These are phyloP conservation scores for Marchantia paleacea DNA, from an alignment of 225 moss, liverwort and hornwort genomes.

Conservation along the genomic window DNA sequence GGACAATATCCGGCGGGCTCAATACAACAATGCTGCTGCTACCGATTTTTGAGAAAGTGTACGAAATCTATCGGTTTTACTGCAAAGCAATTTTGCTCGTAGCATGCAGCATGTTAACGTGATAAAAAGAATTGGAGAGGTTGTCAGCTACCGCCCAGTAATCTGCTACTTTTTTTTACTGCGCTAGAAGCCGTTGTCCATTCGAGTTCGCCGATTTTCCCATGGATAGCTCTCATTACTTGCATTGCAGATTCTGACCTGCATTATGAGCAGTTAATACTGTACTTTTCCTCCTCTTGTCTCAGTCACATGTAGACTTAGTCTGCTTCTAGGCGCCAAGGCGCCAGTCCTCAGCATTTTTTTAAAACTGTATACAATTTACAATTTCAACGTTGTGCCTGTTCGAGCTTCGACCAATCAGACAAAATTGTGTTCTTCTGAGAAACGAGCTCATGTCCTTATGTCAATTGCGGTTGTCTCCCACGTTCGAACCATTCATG, in stretches of 20 bases:
- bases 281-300: too few relatives aligned
- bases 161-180: not conserved
- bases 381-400: too few relatives aligned
- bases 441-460: too few relatives aligned
- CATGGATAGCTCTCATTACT: not conserved
- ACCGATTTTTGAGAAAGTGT: not conserved
- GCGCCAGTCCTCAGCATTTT: too few relatives aligned
- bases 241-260: conserved; percentile 1
- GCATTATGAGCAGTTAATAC: conserved; percentile 4
- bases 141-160: not conserved
- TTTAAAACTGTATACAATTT: too few relatives aligned
- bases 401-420: too few relatives aligned
- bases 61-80: not conserved
- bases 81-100: conserved; percentile 12
- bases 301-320: too few relatives aligned
- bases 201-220: not conserved
- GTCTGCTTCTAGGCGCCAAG: too few relatives aligned
- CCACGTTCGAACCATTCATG: too few relatives aligned
- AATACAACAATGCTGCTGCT: not conserved
- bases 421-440: too few relatives aligned
- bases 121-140: not conserved
- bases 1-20: conserved; percentile 17
- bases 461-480: too few relatives aligned
- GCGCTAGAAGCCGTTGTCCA: not conserved
- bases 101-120: not conserved